Conservation (phyloP, 2,329 filamentous ascomycete genomes). For the Fusarium mangiferae region DNA sequence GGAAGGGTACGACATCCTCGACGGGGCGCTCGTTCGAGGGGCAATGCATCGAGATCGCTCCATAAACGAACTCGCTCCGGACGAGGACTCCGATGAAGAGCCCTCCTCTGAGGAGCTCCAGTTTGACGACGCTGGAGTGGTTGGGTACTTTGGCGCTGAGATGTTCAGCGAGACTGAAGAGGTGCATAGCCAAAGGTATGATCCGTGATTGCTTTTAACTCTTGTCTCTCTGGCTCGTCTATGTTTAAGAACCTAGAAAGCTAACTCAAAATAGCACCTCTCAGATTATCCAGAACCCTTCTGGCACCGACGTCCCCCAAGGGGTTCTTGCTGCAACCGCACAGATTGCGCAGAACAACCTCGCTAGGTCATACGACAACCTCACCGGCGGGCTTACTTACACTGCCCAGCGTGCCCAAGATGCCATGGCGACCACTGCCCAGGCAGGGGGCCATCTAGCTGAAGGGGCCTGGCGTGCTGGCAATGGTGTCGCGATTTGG, state of each 20-base stretch:
- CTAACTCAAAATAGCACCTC: background rate
- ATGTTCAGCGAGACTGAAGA: background rate
- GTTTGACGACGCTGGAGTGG: background rate
- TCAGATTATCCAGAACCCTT: background rate
- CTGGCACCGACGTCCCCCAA: background rate
- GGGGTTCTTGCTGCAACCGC: background rate
- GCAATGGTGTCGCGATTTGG: background rate
- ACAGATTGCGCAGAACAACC: background rate
- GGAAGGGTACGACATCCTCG: background rate
- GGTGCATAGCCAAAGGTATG: background rate
- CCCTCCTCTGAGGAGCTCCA: background rate
- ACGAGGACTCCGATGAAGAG: background rate
- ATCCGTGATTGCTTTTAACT: constrained; percentile 10
- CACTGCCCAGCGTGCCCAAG: background rate
- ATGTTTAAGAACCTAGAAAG: background rate
- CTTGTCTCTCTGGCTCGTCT: background rate
- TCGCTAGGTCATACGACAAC: constrained; percentile 11
- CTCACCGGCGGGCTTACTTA: background rate
- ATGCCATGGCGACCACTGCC: constrained; percentile 2
- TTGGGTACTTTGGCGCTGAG: background rate
- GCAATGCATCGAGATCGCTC: background rate
- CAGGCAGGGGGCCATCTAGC: constrained; percentile 4
- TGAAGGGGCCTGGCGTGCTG: constrained; percentile 1
- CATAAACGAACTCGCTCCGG: background rate
- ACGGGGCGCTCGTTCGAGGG: background rate